Percentiles rank a stretch among this genome's conserved stretches.
Evolutionary conservation across 116 monocot genomes (phyloP).

Genomic region (Iris pallida): DNA sequence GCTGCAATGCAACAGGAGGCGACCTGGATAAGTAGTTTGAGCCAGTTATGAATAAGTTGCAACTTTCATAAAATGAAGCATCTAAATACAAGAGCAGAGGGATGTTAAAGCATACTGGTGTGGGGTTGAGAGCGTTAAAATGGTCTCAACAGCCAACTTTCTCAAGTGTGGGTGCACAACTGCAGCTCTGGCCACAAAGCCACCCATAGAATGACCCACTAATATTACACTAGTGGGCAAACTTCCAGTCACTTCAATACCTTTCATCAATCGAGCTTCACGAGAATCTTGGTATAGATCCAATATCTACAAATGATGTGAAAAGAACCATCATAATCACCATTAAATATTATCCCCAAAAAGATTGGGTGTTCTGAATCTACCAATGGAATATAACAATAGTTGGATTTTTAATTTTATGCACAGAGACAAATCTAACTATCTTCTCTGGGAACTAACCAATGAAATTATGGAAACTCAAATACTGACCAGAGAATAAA

Average conservation of each 20-base stretch:
- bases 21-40: conserved; percentile 58
- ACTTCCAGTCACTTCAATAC: conserved; percentile 36
- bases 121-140: conserved; percentile 87
- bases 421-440: neutral
- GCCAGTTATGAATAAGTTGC: conserved; percentile 9
- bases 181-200: conserved; percentile 94
- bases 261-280: conserved; percentile 41
- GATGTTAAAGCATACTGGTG: conserved; percentile 66
- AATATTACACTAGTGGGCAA: conserved; percentile 86
- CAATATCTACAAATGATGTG: conserved; percentile 53
- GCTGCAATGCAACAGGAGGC: conserved; percentile 95
- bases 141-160: conserved; percentile 72
- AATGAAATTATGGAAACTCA: neutral
- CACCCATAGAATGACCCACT: conserved; percentile 99
- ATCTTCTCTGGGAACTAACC: neutral
- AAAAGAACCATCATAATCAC: conserved; percentile 4
- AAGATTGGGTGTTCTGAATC: conserved; percentile 8
- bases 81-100: conserved; percentile 5
- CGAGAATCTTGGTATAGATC: conserved; percentile 75
- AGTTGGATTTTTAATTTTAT: neutral
- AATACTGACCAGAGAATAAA: neutral
- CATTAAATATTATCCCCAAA: conserved; percentile 2
- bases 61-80: conserved; percentile 1
- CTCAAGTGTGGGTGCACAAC: conserved; percentile 67
- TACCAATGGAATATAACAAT: conserved; percentile 15